Percentiles rank a stretch among this genome's conserved stretches.
phyloP scores from a whole-genome alignment of 2,329 filamentous ascomycete species.

The Zelopaecilomyces penicillatus region DNA sequence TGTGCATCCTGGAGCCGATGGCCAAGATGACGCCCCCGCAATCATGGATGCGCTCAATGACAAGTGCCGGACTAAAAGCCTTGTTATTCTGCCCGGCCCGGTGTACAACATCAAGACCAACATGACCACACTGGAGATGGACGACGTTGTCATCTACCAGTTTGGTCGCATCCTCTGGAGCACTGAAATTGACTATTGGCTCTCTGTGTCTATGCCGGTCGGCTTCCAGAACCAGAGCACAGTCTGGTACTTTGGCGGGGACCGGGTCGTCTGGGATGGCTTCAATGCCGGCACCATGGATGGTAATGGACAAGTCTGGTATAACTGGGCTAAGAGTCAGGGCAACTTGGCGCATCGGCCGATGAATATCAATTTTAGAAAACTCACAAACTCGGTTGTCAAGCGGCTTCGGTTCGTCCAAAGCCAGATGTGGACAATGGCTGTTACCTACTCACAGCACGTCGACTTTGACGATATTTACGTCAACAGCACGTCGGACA shows the following conservation, averaged over 20 bases:
- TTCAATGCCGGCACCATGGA: constrained; percentile 45
- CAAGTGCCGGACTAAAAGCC: constrained; percentile 19
- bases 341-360: constrained; percentile 42
- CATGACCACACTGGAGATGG: constrained; percentile 25
- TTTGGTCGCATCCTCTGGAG: constrained; percentile 31
- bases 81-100: constrained; percentile 24
- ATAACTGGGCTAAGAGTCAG: constrained; percentile 36
- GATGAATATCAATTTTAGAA: constrained; percentile 39
- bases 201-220: constrained; percentile 39
- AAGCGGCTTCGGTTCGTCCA: constrained; percentile 42
- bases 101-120: constrained; percentile 26
- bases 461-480: constrained; percentile 42
- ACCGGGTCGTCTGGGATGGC: constrained; percentile 40
- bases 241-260: constrained; percentile 46
- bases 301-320: constrained; percentile 54
- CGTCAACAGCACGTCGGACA: constrained; percentile 39
- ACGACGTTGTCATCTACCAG: constrained; percentile 36
- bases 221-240: constrained; percentile 49
- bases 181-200: constrained; percentile 43
- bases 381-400: constrained; percentile 39
- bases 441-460: constrained; percentile 38
- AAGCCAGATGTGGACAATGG: constrained; percentile 54
- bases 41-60: constrained; percentile 25
- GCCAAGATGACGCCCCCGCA: constrained; percentile 22
- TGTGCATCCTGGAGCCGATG: constrained; percentile 17